Evolutionary conservation across 1,139 yeast genomes (phyloP).

Genomic region (Lodderomyces elongisporus): DNA sequence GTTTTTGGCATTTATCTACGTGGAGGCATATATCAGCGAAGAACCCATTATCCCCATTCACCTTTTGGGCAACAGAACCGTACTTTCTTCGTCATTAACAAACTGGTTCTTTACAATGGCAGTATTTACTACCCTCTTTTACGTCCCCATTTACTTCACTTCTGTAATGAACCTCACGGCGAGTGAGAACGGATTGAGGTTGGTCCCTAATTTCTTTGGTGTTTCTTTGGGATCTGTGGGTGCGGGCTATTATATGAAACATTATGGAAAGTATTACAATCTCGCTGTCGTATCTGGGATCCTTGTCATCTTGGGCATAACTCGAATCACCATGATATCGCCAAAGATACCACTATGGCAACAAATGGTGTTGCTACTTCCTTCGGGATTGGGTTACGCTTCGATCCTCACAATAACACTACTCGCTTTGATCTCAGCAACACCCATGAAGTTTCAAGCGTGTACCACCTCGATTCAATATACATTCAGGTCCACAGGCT

Average conservation of each 20-base stretch:
- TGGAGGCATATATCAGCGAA: constrained; percentile 50
- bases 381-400: constrained; percentile 58
- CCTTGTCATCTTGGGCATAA: constrained; percentile 42
- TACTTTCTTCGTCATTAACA: constrained; percentile 59
- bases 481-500: constrained; percentile 70
- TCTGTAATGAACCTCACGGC: constrained; percentile 54
- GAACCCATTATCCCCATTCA: constrained; percentile 68
- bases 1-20: constrained; percentile 36
- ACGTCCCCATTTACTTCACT: constrained; percentile 60
- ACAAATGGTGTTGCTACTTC: constrained; percentile 30
- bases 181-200: constrained; percentile 56
- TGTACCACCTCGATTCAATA: constrained; percentile 72
- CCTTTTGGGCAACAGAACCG: constrained; percentile 52
- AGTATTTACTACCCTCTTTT: constrained; percentile 51
- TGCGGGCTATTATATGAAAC: constrained; percentile 65
- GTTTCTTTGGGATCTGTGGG: constrained; percentile 64
- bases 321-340: constrained; percentile 32
- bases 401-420: constrained; percentile 62
- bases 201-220: constrained; percentile 65
- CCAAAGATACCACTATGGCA: constrained; percentile 37
- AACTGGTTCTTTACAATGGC: constrained; percentile 64
- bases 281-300: constrained; percentile 44
- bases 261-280: constrained; percentile 61
- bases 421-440: constrained; percentile 61
- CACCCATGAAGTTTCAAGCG: constrained; percentile 60